A percentile compares a stretch with the other conserved stretches of the same genome.
phyloP scores from a whole-genome alignment of 2,329 filamentous ascomycete species.

The Aspergillus sp. region DNA sequence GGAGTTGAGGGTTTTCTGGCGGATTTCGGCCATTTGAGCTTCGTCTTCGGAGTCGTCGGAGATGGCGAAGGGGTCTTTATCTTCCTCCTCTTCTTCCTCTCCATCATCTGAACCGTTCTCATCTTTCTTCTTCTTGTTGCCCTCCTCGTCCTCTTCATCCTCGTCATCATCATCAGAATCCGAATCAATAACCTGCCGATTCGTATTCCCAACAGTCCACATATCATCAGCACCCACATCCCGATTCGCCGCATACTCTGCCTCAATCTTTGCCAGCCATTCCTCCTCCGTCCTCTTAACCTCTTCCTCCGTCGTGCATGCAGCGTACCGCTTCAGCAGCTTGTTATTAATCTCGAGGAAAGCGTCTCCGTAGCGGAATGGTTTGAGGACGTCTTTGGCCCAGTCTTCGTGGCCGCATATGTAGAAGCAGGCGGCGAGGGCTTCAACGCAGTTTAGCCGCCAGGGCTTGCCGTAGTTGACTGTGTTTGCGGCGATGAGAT shows the following conservation, averaged over 20 bases:
- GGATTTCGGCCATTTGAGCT: slow-evolving; percentile 86
- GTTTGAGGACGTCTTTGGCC: slow-evolving; percentile 74
- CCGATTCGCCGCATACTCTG: slow-evolving; percentile 77
- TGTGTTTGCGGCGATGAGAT: slow-evolving; percentile 90
- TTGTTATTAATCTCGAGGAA: slow-evolving; percentile 88
- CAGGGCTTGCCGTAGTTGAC: slow-evolving; percentile 97
- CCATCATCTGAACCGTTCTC: slow-evolving; percentile 31
- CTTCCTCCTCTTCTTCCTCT: slow-evolving; percentile 39
- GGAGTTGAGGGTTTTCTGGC: slow-evolving; percentile 81
- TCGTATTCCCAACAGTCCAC: slow-evolving; percentile 88
- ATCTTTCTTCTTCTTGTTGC: slow-evolving; percentile 41
- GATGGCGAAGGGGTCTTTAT: slow-evolving; percentile 64
- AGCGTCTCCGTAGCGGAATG: slow-evolving; percentile 80
- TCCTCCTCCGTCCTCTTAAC: slow-evolving; percentile 78
- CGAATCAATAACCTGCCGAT: slow-evolving; percentile 50
- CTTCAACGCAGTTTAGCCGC: slow-evolving; percentile 92
- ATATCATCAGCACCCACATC: slow-evolving; percentile 58
- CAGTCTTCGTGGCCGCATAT: slow-evolving; percentile 90
- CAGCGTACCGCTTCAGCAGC: slow-evolving; percentile 75
- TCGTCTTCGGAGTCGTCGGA: slow-evolving; percentile 77
- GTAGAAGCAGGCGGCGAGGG: slow-evolving; percentile 81
- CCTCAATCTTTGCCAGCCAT: slow-evolving; percentile 85
- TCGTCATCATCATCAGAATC: slow-evolving; percentile 39
- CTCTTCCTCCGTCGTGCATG: slow-evolving; percentile 70
- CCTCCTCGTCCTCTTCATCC: slow-evolving; percentile 36